Percentiles rank a stretch among this genome's conserved stretches.
These are phyloP conservation scores for Hypoxylon sp. DNA, from an alignment of 2,329 filamentous ascomycete species.

Conservation along the genomic window DNA sequence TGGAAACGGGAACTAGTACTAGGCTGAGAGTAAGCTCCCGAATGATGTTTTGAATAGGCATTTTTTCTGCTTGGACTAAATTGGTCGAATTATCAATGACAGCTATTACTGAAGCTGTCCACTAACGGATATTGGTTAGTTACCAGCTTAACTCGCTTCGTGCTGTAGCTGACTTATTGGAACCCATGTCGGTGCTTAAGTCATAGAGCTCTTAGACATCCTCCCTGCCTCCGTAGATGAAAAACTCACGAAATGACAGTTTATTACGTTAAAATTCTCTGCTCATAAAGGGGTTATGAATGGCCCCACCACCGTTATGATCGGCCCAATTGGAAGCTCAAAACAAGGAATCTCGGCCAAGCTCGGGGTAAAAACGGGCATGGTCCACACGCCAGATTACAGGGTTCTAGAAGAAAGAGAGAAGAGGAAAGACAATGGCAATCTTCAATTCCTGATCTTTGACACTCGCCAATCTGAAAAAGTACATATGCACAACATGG, in stretches of 20 bases:
- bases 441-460: slow-evolving; percentile 4
- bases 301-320: neutral
- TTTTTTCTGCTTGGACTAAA: no score
- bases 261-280: neutral
- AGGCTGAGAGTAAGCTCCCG: neutral
- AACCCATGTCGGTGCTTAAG: no score
- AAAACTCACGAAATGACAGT: neutral
- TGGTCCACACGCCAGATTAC: neutral
- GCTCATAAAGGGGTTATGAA: neutral
- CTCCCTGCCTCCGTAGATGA: neutral
- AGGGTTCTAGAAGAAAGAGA: slow-evolving; percentile 22
- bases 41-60: no score
- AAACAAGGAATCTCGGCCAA: neutral
- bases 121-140: no score
- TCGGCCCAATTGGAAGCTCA: neutral
- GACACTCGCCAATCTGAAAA: slow-evolving; percentile 1
- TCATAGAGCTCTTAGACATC: no score
- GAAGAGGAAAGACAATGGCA: slow-evolving; percentile 26
- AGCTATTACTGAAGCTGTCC: no score
- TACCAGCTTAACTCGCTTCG: no score
- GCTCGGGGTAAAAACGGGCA: neutral
- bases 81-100: no score
- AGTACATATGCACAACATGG: neutral
- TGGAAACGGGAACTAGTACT: neutral
- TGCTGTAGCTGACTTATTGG: no score